Evolutionary conservation across 768 basidiomycete genomes (phyloP), one percentile per base, ranked within the genome.

Genomic region (Kwoniella newhampshirensis): DNA sequence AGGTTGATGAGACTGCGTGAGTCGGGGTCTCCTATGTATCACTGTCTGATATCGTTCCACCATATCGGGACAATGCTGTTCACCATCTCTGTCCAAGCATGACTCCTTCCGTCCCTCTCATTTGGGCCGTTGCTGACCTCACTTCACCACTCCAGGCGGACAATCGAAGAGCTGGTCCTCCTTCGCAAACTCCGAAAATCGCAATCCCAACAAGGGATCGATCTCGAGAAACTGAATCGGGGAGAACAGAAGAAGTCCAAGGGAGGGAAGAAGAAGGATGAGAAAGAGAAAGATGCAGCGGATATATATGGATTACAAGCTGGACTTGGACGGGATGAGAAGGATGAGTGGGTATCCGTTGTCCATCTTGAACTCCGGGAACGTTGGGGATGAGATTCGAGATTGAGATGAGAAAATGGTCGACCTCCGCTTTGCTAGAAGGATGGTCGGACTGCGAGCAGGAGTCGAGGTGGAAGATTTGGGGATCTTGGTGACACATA

Each of bases 91-190:
- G 23, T 25, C 44, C 23, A 46, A 45, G 28, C 26, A 21, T 32
- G 47, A 48, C 32, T 39, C 28, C 6, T 20, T 40, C 7, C 56
- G 39, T n/a, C 20, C 39, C 4, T 17, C 12, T 46, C 37, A 17
- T 35, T 3, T 18, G 3, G 41, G 15, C 32, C 28, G 20, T 28
- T 28, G 15, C 18, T 21, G 1, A 0, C 11, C 26, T 37, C 35
- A n/a, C 1, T 17, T n/a, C 44, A n/a, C 13, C 17, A 28, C 30
- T 3, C 36, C 11, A 75, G 75, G 40, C 66, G 65, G 27, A 75
- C 70, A 2, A 77, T 94, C 25, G 83, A 87, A 62, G 91, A 94
- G 51, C 81, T 98, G 17, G 83, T 94, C 39, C 87, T 91, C 62
- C 78, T 96, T 25, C 82, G 91, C 42, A 91, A 86, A 71, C 78